These are phyloP conservation scores for Wickerhamomyces tratensis DNA, from an alignment of 805 yeast species.

Conservation along the genomic window DNA sequence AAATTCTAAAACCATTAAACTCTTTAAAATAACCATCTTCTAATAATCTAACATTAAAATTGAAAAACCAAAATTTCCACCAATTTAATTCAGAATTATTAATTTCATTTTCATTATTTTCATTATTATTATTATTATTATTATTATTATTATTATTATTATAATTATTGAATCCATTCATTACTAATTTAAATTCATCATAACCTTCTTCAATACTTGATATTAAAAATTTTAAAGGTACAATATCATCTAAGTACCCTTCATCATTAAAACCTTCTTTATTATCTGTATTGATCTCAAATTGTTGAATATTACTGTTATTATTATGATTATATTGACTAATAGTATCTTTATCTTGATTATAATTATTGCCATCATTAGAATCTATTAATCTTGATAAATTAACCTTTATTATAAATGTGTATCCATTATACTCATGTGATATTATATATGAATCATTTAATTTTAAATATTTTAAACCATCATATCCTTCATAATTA, in stretches of 20 bases:
- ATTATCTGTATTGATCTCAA: constrained; percentile 6
- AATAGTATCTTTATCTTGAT: no score
- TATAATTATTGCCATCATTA: not conserved
- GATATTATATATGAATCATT: constrained; percentile 11
- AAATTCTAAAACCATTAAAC: constrained; percentile 18
- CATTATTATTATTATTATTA: not conserved
- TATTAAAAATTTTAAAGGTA: constrained; percentile 19
- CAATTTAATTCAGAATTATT: constrained; percentile 14
- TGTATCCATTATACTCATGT: not conserved
- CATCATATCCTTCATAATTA: constrained; percentile 11
- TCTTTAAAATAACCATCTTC: constrained; percentile 26
- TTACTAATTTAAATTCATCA: constrained; percentile 13
- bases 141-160: not conserved
- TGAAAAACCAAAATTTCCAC: constrained; percentile 29
- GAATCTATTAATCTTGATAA: constrained; percentile 2
- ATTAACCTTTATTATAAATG: no score
- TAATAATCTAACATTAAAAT: constrained; percentile 10
- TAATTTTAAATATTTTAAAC: constrained; percentile 5
- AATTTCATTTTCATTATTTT: not conserved
- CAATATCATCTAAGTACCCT: constrained; percentile 3
- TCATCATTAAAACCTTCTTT: constrained; percentile 6
- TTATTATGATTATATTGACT: no score
- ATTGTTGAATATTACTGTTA: not conserved
- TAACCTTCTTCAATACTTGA: constrained; percentile 17
- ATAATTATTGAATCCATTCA: constrained; percentile 1